A percentile compares a stretch with the other conserved stretches of the same genome.
phyloP scores from a whole-genome alignment of 2,329 filamentous ascomycete species.

The Fusarium tuaranense region DNA sequence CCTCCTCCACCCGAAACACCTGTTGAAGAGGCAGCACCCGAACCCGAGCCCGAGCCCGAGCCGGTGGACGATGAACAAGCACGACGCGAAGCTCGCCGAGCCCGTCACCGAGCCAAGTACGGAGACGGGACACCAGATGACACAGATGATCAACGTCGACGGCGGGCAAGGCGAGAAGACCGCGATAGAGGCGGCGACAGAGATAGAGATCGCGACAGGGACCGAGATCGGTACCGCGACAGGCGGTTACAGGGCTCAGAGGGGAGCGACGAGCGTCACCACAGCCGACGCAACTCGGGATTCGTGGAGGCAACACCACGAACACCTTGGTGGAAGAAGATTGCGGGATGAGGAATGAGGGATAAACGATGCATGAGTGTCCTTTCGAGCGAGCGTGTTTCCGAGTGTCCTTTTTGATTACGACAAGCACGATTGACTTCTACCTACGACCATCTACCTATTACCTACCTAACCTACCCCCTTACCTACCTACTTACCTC shows the following conservation, averaged over 20 bases:
- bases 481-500: neutral
- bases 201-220: constrained; percentile 10
- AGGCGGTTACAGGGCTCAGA: constrained; percentile 51
- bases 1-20: constrained; percentile 65
- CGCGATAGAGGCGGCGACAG: constrained; percentile 31
- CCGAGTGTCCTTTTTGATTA: constrained; percentile 31
- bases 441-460: neutral
- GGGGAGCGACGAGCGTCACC: constrained; percentile 59
- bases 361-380: constrained; percentile 37
- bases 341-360: constrained; percentile 54
- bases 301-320: constrained; percentile 62
- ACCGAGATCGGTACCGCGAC: constrained; percentile 38
- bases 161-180: constrained; percentile 58
- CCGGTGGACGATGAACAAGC: constrained; percentile 61
- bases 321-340: constrained; percentile 71
- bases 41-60: constrained; percentile 40
- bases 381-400: constrained; percentile 45
- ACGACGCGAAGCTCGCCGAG: constrained; percentile 61
- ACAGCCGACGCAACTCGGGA: constrained; percentile 54
- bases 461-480: neutral
- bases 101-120: constrained; percentile 58
- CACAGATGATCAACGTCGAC: constrained; percentile 57
- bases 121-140: constrained; percentile 57
- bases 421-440: constrained; percentile 23
- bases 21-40: constrained; percentile 45